Evolutionary conservation across 805 yeast genomes (phyloP).

Genomic region (Suhomyces canberraensis): DNA sequence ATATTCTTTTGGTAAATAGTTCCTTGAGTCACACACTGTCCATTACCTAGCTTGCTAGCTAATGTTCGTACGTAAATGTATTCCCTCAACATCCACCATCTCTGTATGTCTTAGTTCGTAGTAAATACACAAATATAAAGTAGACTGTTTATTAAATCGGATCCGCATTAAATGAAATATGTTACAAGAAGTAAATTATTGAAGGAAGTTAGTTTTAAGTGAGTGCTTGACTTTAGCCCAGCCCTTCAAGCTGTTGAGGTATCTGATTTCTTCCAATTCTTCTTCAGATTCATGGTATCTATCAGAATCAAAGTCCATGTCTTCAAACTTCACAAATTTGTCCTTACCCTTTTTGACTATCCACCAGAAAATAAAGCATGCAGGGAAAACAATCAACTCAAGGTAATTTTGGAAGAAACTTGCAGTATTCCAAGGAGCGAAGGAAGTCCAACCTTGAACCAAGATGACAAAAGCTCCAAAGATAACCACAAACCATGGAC

Average conservation of each 20-base stretch:
- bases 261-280: conserved; percentile 39
- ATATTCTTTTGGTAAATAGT: too few species aligned
- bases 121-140: too few species aligned
- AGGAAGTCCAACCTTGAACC: conserved; percentile 54
- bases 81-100: too few species aligned
- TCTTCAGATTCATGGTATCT: conserved; percentile 49
- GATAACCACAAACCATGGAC: conserved; percentile 45
- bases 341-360: conserved; percentile 36
- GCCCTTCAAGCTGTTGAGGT: conserved; percentile 39
- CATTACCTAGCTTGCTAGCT: too few species aligned
- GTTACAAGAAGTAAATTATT: neutral
- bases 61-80: too few species aligned
- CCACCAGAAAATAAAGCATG: conserved; percentile 42
- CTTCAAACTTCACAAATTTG: conserved; percentile 38
- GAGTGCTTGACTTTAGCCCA: conserved; percentile 39
- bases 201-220: conserved; percentile 24
- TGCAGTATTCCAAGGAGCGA: conserved; percentile 43
- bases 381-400: conserved; percentile 48
- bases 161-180: neutral
- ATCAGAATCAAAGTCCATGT: conserved; percentile 54
- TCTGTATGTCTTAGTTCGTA: too few species aligned
- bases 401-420: conserved; percentile 45
- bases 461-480: conserved; percentile 43
- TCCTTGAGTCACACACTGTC: too few species aligned
- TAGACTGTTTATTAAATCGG: neutral